Evolutionary conservation across 306 rosid genomes (phyloP).

Genomic region (Quercus engelmannii): DNA sequence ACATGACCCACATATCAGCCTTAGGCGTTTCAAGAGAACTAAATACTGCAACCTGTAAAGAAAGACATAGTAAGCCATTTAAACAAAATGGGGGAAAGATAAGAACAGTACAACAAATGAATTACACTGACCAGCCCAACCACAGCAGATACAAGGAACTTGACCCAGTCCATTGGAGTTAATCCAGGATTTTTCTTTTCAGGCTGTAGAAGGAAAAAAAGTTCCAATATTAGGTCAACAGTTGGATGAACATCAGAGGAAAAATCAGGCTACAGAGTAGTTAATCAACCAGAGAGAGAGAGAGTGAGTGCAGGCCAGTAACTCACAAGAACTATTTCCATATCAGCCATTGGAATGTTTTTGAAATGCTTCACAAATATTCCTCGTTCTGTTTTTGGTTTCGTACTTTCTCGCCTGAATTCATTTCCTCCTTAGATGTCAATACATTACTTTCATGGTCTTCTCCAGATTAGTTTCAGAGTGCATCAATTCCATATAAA

Average conservation of each 20-base stretch:
- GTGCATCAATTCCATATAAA: background rate
- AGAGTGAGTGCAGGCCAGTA: conserved; percentile 5
- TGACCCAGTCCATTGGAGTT: conserved; percentile 99
- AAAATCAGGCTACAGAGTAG: background rate
- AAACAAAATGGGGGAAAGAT: conserved; percentile 19
- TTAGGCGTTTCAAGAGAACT: conserved; percentile 80
- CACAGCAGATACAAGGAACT: conserved; percentile 74
- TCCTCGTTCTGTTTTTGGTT: conserved; percentile 56
- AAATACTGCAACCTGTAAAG: conserved; percentile 75
- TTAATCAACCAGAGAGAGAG: background rate
- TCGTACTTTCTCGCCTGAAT: conserved; percentile 58
- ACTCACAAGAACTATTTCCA: conserved; percentile 97
- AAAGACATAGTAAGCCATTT: conserved; percentile 13
- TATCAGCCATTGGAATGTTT: conserved; percentile 91
- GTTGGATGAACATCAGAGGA: conserved; percentile 3
- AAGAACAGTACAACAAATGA: conserved; percentile 1
- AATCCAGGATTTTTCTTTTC: conserved; percentile 97
- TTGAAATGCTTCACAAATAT: conserved; percentile 84
- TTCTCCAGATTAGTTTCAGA: background rate
- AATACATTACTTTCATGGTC: conserved; percentile 5
- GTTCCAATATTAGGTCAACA: conserved; percentile 24
- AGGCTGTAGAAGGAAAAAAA: conserved; percentile 58
- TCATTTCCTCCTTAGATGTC: conserved; percentile 34
- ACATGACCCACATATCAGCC: conserved; percentile 79
- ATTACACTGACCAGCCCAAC: conserved; percentile 83